Conservation (phyloP, 2,329 filamentous ascomycete species). For the Fragosphaeria purpurea region DNA sequence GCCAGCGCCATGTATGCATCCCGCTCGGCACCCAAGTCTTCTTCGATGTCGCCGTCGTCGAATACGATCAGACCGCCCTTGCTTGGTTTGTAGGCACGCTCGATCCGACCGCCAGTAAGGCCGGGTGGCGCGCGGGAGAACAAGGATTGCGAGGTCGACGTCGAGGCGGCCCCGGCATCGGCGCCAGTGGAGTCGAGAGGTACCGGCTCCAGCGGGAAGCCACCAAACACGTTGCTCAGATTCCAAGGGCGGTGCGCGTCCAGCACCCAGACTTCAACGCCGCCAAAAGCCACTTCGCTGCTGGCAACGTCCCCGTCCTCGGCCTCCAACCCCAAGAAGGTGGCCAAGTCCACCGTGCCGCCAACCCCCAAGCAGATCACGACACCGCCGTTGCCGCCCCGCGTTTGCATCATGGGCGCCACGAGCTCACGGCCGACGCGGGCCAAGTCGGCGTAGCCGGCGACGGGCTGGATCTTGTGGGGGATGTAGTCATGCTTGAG, state of each 20-base stretch:
- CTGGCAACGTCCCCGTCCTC: conserved; percentile 41
- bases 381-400: conserved; percentile 76
- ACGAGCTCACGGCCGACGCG: conserved; percentile 71
- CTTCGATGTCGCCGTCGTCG: conserved; percentile 90
- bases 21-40: conserved; percentile 62
- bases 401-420: conserved; percentile 72
- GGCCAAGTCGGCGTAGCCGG: conserved; percentile 83
- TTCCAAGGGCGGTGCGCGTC: conserved; percentile 94
- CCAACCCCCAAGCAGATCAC: conserved; percentile 90
- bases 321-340: conserved; percentile 63
- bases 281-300: conserved; percentile 45
- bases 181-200: conserved; percentile 6
- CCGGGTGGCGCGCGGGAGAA: conserved; percentile 45
- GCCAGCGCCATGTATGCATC: conserved; percentile 78
- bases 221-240: conserved; percentile 82
- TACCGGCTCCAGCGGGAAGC: conserved; percentile 45
- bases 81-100: conserved; percentile 61
- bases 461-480: conserved; percentile 92
- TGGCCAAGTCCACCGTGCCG: conserved; percentile 78
- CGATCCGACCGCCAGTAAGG: conserved; percentile 63
- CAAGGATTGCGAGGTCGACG: conserved; percentile 13
- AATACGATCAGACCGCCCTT: conserved; percentile 87
- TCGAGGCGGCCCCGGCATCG: conserved; percentile 25
- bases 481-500: conserved; percentile 95
- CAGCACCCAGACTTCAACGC: conserved; percentile 92